A percentile compares a stretch with the other conserved stretches of the same genome.
These are phyloP conservation scores for Candida sakaeoensis DNA, from an alignment of 805 yeast genomes.

Conservation along the genomic window DNA sequence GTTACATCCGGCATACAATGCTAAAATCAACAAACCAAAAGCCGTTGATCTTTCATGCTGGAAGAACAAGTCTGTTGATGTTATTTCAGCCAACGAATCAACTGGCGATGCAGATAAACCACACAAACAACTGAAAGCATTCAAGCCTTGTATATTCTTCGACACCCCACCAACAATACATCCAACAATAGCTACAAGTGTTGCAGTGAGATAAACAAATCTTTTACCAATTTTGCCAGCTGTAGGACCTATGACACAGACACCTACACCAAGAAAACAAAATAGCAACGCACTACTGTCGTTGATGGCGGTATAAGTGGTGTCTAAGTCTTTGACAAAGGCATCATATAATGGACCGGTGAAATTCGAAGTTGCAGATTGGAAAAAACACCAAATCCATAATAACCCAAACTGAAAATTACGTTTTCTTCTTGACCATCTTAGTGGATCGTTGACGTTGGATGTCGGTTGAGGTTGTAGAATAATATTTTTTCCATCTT, in stretches of 20 bases:
- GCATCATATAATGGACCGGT: constrained; percentile 28
- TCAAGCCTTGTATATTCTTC: constrained; percentile 16
- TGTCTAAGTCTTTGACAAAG: constrained; percentile 23
- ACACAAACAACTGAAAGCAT: constrained; percentile 19
- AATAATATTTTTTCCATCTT: constrained; percentile 18
- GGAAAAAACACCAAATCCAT: constrained; percentile 23
- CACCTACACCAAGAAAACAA: constrained; percentile 32
- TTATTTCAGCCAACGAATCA: constrained; percentile 45
- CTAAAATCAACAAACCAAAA: constrained; percentile 31
- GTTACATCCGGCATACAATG: constrained; percentile 41
- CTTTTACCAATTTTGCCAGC: constrained; percentile 29
- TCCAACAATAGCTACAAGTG: constrained; percentile 20
- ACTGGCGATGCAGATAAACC: constrained; percentile 40
- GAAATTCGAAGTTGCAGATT: constrained; percentile 23
- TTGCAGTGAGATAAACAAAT: constrained; percentile 25
- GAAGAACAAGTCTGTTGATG: constrained; percentile 44
- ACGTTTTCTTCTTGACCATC: constrained; percentile 32
- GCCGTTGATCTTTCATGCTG: constrained; percentile 40
- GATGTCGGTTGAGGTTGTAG: constrained; percentile 34
- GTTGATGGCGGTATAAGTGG: constrained; percentile 22
- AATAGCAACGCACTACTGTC: constrained; percentile 24
- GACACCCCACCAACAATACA: constrained; percentile 26
- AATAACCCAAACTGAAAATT: constrained; percentile 25
- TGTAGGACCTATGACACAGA: constrained; percentile 32
- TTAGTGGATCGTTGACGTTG: constrained; percentile 32